Conservation (phyloP, 768 basidiomycete species). For the Mycena latifolia region DNA sequence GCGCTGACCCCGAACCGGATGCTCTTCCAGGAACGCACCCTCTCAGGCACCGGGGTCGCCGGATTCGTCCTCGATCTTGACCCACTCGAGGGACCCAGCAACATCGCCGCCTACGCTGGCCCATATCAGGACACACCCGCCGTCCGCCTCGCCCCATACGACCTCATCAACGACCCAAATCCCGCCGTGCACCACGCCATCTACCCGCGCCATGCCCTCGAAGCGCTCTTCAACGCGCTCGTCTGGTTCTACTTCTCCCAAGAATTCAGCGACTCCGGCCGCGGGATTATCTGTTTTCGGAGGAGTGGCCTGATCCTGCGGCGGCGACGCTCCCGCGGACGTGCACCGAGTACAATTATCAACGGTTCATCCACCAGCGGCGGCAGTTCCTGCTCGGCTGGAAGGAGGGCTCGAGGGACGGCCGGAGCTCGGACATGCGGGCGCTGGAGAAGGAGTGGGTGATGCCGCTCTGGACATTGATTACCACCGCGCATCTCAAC, state of each 20-base stretch:
- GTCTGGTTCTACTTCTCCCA: slow-evolving; percentile 3
- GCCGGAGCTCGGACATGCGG: too few species aligned
- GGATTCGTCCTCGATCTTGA: not conserved
- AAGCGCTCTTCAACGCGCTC: slow-evolving; percentile 18
- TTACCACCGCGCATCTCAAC: slow-evolving; percentile 3
- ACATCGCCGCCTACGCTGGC: not conserved
- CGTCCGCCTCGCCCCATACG: not conserved
- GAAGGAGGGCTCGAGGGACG: too few species aligned
- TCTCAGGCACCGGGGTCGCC: not conserved
- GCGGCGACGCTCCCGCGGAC: too few species aligned
- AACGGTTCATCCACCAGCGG: too few species aligned
- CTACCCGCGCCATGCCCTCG: slow-evolving; percentile 12
- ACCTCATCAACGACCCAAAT: not conserved
- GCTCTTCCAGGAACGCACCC: not conserved
- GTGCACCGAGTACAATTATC: too few species aligned
- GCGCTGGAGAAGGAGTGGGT: not conserved
- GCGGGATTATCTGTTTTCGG: too few species aligned
- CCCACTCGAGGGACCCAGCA: not conserved
- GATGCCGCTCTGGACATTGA: not conserved
- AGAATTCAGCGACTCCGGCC: not conserved
- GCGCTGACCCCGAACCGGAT: not conserved
- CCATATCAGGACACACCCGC: not conserved
- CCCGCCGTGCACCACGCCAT: too few species aligned
- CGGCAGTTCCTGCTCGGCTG: too few species aligned
- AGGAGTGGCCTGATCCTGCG: too few species aligned